Evolutionary conservation across 2,329 filamentous ascomycete genomes (phyloP), one percentile per base, ranked within the genome.

Genomic region (Huntiella bhutanensis): DNA sequence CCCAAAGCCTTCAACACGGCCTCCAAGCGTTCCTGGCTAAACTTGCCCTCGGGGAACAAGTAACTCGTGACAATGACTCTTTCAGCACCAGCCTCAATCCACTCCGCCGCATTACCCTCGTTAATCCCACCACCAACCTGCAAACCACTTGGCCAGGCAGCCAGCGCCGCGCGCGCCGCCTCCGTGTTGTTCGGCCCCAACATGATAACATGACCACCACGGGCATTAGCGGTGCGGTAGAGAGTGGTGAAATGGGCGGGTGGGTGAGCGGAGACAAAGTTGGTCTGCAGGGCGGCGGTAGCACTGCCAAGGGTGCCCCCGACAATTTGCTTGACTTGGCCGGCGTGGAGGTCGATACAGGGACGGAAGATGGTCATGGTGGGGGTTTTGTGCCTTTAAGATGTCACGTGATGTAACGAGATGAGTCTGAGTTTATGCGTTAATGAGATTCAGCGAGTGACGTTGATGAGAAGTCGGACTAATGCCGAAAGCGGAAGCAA

Each of bases 11-110:
- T 60, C 1, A 96, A 69, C 5, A 96, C 78, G 28, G 77, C 71
- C 54, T 85, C 70, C 5, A 98, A 69, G 39, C 83, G 72, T 35
- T 74, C 67, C 56, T 84, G 76, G 53, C 82, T 88, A 64, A 96
- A 96, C 41, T 68, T 75, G 38, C 80, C 85, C 12, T 75, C 71
- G 2, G 86, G 88, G 59, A 98, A 98, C 13, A 98, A 78, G 61
- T 80, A 94, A 6, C 87, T 95, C 49, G 91, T 98, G 59, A 98
- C 82, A 58, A 98, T 95, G 56, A 96, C 84, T 79, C 87, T 93
- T 60, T 84, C 82, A 43, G 91, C 91, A 11, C 91, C 91, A 49
- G 73, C 73, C 43, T 82, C 79, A 55, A 98, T 80, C 91, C 91
- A 98, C 57, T 77, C 69, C 55, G 65, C 69, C 11, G 88, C 88